phyloP scores from a whole-genome alignment of 78 protist species.

The Dictyostelium brefeldianum region DNA sequence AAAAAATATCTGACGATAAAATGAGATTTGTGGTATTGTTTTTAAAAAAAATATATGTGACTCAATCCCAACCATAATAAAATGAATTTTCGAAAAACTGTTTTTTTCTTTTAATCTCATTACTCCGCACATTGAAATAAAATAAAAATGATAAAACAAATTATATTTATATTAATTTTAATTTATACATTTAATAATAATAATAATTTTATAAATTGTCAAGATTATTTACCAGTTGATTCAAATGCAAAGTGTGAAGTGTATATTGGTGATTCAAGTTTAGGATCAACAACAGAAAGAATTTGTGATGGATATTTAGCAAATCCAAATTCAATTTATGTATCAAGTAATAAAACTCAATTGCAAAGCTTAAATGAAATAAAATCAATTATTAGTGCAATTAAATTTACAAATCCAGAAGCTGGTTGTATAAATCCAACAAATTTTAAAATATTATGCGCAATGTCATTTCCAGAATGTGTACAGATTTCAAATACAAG shows the following conservation, averaged over 20 bases:
- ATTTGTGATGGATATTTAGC: neutral
- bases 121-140: no score
- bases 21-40: no score
- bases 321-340: neutral
- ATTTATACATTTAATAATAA: no score
- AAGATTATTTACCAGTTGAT: neutral
- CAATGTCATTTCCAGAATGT: constrained; percentile 45
- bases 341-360: constrained; percentile 3
- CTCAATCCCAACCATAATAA: no score
- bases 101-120: no score
- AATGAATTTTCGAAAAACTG: no score
- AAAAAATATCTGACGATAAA: no score
- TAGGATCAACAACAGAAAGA: neutral
- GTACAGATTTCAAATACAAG: neutral
- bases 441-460: neutral
- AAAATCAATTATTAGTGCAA: neutral
- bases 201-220: neutral
- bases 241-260: neutral
- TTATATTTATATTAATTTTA: no score
- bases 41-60: no score
- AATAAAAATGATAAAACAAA: neutral
- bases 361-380: neutral
- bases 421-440: neutral
- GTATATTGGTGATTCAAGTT: neutral
- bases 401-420: neutral